phyloP scores from a whole-genome alignment of 1,284 basidiomycete genomes.

The Malassezia japonica region DNA sequence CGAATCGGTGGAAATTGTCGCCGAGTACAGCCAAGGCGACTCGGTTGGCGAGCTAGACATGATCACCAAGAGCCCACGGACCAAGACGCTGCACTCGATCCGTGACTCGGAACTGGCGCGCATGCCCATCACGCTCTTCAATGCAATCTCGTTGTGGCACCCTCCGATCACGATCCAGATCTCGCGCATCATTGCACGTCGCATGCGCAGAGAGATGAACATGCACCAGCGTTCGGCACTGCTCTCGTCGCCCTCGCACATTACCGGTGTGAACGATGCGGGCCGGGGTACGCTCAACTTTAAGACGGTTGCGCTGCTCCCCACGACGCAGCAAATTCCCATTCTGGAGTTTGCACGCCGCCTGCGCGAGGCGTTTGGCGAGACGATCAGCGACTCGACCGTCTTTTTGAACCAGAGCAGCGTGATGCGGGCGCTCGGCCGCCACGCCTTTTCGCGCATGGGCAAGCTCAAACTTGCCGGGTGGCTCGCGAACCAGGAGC shows the following conservation, averaged over 20 bases:
- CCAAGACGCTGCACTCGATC: conserved; percentile 90
- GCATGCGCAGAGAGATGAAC: conserved; percentile 69
- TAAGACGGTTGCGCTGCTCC: conserved; percentile 77
- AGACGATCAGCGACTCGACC: conserved; percentile 36
- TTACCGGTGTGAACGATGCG: conserved; percentile 40
- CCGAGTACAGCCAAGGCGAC: conserved; percentile 83
- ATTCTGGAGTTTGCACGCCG: conserved; percentile 42
- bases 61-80: conserved; percentile 78
- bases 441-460: conserved; percentile 47
- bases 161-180: conserved; percentile 94
- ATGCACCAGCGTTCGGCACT: conserved; percentile 20
- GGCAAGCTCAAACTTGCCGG: conserved; percentile 47
- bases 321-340: conserved; percentile 52
- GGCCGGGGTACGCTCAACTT: conserved; percentile 78
- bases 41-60: conserved; percentile 77
- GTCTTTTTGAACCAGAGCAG: conserved; percentile 42
- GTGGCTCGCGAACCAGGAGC: conserved; percentile 46
- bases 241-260: conserved; percentile 22
- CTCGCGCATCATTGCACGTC: conserved; percentile 80
- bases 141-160: conserved; percentile 71
- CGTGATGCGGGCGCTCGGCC: conserved; percentile 44
- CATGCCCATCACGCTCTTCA: conserved; percentile 95
- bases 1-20: conserved; percentile 63
- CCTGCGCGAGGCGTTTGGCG: conserved; percentile 38
- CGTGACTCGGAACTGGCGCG: conserved; percentile 95